phyloP scores from a whole-genome alignment of 1,284 basidiomycete species.

The Neolentinus lepideus region DNA sequence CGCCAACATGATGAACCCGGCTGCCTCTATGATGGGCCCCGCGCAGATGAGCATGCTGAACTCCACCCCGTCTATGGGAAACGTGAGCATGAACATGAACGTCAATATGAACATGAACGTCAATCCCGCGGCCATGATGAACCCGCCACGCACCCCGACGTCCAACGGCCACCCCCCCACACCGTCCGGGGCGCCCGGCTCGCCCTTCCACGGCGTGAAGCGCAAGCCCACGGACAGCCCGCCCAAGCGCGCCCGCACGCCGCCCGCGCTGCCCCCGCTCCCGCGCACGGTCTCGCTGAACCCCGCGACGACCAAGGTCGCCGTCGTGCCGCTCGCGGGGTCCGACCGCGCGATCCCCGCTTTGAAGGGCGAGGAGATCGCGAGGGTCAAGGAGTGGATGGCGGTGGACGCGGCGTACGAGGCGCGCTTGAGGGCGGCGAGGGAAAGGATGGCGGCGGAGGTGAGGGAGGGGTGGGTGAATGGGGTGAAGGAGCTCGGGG shows the following conservation, averaged over 20 bases:
- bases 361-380: conserved; percentile 39
- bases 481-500: conserved; percentile 43
- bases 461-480: conserved; percentile 18
- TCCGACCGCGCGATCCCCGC: conserved; percentile 47
- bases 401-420: conserved; percentile 37
- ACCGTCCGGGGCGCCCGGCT: background rate
- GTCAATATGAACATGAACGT: too few species aligned
- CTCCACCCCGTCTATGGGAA: too few species aligned
- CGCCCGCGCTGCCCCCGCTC: conserved; percentile 20
- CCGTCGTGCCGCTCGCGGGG: conserved; percentile 51
- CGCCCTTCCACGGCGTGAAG: conserved; percentile 2
- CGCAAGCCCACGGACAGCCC: background rate
- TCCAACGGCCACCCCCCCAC: background rate
- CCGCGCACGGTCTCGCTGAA: conserved; percentile 40
- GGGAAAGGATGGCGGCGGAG: conserved; percentile 19
- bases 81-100: too few species aligned
- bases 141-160: background rate
- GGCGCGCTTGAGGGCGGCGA: conserved; percentile 18
- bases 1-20: background rate
- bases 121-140: background rate
- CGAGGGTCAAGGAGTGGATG: conserved; percentile 44
- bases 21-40: background rate
- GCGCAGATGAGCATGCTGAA: too few species aligned
- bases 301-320: conserved; percentile 56
- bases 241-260: conserved; percentile 2